Conservation (phyloP, 1,284 basidiomycete species). For the Rhodotorula sp. region DNA sequence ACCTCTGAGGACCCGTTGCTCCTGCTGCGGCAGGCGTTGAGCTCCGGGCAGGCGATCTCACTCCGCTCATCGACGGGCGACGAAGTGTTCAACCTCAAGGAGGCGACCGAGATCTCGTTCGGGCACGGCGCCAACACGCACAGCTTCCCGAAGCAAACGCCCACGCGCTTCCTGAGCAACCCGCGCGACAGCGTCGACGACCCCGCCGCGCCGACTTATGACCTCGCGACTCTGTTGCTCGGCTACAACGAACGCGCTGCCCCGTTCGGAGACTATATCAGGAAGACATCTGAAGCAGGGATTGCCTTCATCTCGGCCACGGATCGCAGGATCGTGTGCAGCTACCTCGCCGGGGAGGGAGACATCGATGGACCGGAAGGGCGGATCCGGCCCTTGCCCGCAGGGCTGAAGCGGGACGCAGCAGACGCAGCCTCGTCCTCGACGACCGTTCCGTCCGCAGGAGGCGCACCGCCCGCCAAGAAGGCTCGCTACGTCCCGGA, state of each 20-base stretch:
- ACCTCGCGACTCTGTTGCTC: constrained; percentile 74
- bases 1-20: constrained; percentile 31
- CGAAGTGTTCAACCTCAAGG: constrained; percentile 16
- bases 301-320: constrained; percentile 76
- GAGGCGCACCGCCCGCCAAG: constrained; percentile 52
- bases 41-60: constrained; percentile 28
- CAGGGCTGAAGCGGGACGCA: constrained; percentile 3
- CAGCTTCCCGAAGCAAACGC: constrained; percentile 63
- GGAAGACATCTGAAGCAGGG: constrained; percentile 71
- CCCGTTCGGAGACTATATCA: constrained; percentile 78
- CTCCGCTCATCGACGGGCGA: constrained; percentile 11
- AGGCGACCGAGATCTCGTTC: constrained; percentile 14
- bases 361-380: constrained; percentile 28
- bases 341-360: constrained; percentile 73
- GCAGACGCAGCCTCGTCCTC: constrained; percentile 50
- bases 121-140: constrained; percentile 8
- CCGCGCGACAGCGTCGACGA: constrained; percentile 50
- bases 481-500: constrained; percentile 69
- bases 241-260: constrained; percentile 73
- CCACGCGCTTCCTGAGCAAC: constrained; percentile 65
- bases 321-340: constrained; percentile 76
- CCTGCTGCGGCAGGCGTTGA: constrained; percentile 38
- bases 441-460: constrained; percentile 45
- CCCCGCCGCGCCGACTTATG: constrained; percentile 57
- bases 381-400: constrained; percentile 9